Conservation (phyloP, 2,329 filamentous ascomycete species). For the Claviceps pazoutovae region DNA sequence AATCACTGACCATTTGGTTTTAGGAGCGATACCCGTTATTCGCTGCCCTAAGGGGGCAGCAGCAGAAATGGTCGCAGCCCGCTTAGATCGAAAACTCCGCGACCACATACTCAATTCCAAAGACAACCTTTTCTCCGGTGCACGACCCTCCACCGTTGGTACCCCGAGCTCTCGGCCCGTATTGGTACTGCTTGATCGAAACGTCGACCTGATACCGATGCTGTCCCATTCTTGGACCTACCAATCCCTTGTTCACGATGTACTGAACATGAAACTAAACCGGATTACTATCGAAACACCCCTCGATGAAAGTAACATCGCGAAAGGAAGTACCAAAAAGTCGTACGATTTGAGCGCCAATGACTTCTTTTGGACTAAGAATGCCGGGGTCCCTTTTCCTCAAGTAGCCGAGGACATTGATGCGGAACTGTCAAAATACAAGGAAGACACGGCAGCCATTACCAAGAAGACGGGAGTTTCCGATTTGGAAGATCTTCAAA, state of each 20-base stretch:
- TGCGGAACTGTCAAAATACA: constrained; percentile 82
- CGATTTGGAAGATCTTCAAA: constrained; percentile 82
- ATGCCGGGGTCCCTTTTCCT: constrained; percentile 80
- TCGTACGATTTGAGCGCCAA: constrained; percentile 78
- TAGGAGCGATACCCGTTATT: constrained; percentile 86
- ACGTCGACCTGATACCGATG: constrained; percentile 93
- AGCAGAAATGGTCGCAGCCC: constrained; percentile 85
- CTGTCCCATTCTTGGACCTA: constrained; percentile 82
- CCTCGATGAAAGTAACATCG: constrained; percentile 60
- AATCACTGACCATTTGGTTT: not conserved
- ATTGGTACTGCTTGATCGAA: constrained; percentile 84
- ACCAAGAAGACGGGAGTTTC: constrained; percentile 91
- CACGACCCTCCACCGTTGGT: constrained; percentile 42
- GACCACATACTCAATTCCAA: constrained; percentile 97
- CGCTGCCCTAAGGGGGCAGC: constrained; percentile 85
- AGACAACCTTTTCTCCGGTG: constrained; percentile 80
- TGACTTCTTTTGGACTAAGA: constrained; percentile 95
- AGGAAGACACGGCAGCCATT: constrained; percentile 85
- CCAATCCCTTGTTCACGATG: constrained; percentile 66
- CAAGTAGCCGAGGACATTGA: constrained; percentile 96
- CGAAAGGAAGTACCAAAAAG: constrained; percentile 68
- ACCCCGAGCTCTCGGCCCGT: constrained; percentile 70
- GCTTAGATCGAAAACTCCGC: constrained; percentile 86
- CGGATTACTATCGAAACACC: constrained; percentile 84
- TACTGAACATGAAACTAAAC: constrained; percentile 54